A percentile compares a stretch with the other conserved stretches of the same genome.
These are phyloP conservation scores for Arctostaphylos glauca DNA, from an alignment of 148 eudicot genomes.

Conservation along the genomic window DNA sequence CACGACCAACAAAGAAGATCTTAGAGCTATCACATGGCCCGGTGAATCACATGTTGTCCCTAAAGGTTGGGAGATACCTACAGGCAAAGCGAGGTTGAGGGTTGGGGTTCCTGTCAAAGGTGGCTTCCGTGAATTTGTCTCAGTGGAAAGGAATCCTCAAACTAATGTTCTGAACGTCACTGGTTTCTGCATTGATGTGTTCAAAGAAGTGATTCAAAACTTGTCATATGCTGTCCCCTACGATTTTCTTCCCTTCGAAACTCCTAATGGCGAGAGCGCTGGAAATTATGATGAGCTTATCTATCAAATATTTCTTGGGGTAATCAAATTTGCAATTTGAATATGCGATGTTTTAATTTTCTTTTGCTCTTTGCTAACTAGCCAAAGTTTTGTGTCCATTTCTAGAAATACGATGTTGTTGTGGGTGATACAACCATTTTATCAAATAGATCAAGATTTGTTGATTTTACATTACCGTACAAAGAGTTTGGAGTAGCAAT, in stretches of 20 bases:
- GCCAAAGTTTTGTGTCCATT: neutral
- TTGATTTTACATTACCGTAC: constrained; percentile 67
- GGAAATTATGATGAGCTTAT: constrained; percentile 42
- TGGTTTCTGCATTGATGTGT: constrained; percentile 59
- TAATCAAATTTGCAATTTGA: neutral
- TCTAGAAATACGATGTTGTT: constrained; percentile 54
- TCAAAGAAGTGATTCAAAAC: constrained; percentile 33
- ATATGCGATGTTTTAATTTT: neutral
- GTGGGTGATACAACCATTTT: constrained; percentile 61
- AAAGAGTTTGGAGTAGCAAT: constrained; percentile 58
- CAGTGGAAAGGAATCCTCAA: constrained; percentile 27
- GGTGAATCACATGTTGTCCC: constrained; percentile 43
- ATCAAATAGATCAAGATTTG: constrained; percentile 40
- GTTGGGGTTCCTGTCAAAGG: constrained; percentile 42
- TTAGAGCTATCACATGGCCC: constrained; percentile 56
- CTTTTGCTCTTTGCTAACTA: neutral
- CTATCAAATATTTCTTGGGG: constrained; percentile 38
- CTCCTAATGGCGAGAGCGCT: constrained; percentile 13
- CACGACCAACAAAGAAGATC: constrained; percentile 26
- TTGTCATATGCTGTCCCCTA: constrained; percentile 30
- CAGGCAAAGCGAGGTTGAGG: constrained; percentile 29
- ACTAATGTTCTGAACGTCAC: constrained; percentile 15
- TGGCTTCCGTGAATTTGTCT: constrained; percentile 34
- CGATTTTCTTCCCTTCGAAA: constrained; percentile 32
- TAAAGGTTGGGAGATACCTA: constrained; percentile 60